Percentiles rank a stretch among this genome's conserved stretches.
These are phyloP conservation scores for Picea glauca DNA, from an alignment of 75 land plant genomes.

Conservation along the genomic window DNA sequence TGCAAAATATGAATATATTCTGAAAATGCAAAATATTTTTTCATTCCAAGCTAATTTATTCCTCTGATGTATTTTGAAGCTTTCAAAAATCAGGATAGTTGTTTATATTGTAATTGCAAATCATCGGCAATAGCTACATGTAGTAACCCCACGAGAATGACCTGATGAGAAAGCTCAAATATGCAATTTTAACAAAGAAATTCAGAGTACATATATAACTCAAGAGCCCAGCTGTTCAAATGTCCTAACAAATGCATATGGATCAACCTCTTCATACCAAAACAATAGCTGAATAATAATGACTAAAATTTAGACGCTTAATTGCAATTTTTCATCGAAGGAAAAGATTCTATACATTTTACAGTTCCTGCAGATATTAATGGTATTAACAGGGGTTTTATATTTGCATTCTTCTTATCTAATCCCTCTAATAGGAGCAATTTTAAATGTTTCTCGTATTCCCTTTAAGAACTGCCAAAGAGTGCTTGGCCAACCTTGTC, in stretches of 20 bases:
- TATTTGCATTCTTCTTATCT: constrained; percentile 7
- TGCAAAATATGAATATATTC: no score
- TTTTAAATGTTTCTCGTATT: background rate
- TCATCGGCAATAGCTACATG: background rate
- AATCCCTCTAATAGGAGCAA: constrained; percentile 4
- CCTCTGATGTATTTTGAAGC: background rate
- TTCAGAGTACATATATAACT: background rate
- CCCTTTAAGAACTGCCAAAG: constrained; percentile 12
- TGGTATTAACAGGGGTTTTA: background rate
- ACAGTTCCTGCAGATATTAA: background rate
- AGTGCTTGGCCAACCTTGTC: constrained; percentile 19
- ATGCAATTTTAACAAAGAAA: background rate
- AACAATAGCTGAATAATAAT: background rate
- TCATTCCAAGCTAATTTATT: background rate
- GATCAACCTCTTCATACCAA: background rate
- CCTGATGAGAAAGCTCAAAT: background rate
- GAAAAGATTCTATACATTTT: background rate
- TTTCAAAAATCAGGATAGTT: background rate
- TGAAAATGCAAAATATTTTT: no score
- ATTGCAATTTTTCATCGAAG: background rate
- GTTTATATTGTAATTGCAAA: background rate
- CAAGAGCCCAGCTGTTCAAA: background rate
- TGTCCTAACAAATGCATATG: background rate
- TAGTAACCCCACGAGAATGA: background rate
- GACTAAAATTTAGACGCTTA: background rate